phyloP scores from a whole-genome alignment of 495 filamentous ascomycete species.

The Podospora conica region DNA sequence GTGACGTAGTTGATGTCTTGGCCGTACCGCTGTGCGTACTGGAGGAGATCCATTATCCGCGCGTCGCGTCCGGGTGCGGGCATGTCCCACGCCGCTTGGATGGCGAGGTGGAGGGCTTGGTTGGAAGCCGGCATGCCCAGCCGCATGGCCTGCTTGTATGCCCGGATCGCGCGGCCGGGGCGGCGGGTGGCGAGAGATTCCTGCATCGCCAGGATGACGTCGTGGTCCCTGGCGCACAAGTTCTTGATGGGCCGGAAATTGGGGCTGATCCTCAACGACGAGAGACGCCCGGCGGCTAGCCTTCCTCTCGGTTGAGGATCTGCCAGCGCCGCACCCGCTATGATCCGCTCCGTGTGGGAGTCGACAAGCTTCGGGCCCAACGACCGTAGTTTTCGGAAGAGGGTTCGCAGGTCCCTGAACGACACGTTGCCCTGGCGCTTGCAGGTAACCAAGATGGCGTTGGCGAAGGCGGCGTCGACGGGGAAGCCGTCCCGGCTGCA shows the following conservation, averaged over 20 bases:
- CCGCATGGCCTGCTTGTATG: constrained; percentile 32
- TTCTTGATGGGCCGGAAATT: constrained; percentile 18
- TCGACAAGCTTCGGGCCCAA: constrained; percentile 28
- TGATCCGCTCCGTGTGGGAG: constrained; percentile 32
- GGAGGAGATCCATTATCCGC: constrained; percentile 29
- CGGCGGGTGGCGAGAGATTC: constrained; percentile 20
- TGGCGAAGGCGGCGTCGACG: constrained; percentile 34
- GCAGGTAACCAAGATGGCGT: constrained; percentile 37
- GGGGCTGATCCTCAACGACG: constrained; percentile 15
- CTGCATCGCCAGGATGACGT: constrained; percentile 35
- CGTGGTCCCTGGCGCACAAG: constrained; percentile 17
- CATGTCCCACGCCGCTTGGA: constrained; percentile 33
- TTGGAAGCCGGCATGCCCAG: constrained; percentile 27
- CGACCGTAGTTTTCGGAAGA: constrained; percentile 30
- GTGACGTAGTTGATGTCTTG: constrained; percentile 30
- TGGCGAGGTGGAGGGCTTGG: constrained; percentile 33
- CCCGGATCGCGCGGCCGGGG: constrained; percentile 21
- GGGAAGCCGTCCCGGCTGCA: constrained; percentile 28
- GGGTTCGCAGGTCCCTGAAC: constrained; percentile 31
- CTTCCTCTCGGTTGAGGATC: constrained; percentile 13
- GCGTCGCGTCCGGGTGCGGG: constrained; percentile 1
- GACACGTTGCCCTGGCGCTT: constrained; percentile 31
- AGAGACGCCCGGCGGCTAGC: constrained; percentile 16
- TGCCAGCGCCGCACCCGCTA: constrained; percentile 29
- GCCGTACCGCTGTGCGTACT: constrained; percentile 26